Evolutionary conservation across 495 filamentous ascomycete species (phyloP).

Genomic region (Trichoderma orchidacearum): DNA sequence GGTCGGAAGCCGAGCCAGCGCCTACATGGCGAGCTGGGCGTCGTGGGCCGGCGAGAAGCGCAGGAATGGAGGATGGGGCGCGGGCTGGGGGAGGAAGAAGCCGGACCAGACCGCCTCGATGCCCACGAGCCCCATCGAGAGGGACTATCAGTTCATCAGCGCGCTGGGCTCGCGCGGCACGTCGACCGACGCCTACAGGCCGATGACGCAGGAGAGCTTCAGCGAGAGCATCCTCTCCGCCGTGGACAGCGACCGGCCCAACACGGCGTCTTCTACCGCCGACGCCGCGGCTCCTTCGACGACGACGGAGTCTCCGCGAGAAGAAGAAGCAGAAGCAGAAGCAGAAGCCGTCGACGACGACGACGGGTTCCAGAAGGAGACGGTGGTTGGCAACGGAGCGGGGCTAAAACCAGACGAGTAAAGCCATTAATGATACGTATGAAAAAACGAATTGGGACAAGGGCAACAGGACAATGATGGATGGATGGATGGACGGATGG

Average conservation of each 20-base stretch:
- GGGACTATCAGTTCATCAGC: neutral
- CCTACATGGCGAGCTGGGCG: slow-evolving; percentile 92
- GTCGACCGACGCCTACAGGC: neutral
- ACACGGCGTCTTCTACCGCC: slow-evolving; percentile 12
- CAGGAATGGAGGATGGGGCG: slow-evolving; percentile 43
- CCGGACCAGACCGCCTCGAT: neutral
- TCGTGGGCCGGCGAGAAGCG: slow-evolving; percentile 85
- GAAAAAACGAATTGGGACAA: neutral
- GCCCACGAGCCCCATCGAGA: slow-evolving; percentile 1
- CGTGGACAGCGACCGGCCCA: slow-evolving; percentile 7
- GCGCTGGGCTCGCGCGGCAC: neutral
- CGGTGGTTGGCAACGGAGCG: slow-evolving; percentile 1
- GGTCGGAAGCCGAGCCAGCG: slow-evolving; percentile 60
- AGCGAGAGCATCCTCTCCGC: slow-evolving; percentile 25
- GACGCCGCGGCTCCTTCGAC: neutral
- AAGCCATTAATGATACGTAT: too few relatives aligned
- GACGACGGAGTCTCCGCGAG: slow-evolving; percentile 6
- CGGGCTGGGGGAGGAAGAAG: slow-evolving; percentile 15
- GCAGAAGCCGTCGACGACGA: too few relatives aligned
- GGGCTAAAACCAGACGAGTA: neutral
- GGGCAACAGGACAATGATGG: neutral
- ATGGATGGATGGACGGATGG: too few relatives aligned
- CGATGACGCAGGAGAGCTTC: slow-evolving; percentile 18
- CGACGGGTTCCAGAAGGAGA: slow-evolving; percentile 1
- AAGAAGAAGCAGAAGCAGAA: too few relatives aligned